Percentiles rank a stretch among this genome's conserved stretches.
Conservation (phyloP, 495 filamentous ascomycete species). For the Stereocaulon alpinum region DNA sequence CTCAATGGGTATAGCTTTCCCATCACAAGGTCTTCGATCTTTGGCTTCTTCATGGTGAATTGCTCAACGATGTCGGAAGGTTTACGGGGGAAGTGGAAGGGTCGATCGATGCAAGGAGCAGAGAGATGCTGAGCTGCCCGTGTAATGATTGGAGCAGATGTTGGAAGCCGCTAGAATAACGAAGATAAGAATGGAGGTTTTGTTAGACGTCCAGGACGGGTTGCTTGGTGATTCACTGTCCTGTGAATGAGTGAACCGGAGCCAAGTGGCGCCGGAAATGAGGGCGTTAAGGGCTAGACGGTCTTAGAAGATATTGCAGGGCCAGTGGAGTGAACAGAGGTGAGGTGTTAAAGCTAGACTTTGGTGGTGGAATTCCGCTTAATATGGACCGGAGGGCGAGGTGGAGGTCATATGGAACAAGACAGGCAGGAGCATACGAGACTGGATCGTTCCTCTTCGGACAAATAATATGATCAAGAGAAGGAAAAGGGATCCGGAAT, state of each 20-base stretch:
- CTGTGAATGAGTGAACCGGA: not conserved
- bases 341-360: not conserved
- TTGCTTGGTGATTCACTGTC: not conserved
- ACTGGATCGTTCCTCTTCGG: not conserved
- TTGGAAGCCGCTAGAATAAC: not conserved
- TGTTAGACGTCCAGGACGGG: not conserved
- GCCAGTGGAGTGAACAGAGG: not conserved
- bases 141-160: not conserved
- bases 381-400: not conserved
- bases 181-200: too few relatives aligned
- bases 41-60: slow-evolving; percentile 48
- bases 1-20: slow-evolving; percentile 47
- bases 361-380: not conserved
- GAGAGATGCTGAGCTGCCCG: not conserved
- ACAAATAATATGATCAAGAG: not conserved
- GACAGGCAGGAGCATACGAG: not conserved
- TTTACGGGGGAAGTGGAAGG: not conserved
- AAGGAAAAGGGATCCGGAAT: not conserved
- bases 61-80: not conserved
- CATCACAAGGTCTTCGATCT: slow-evolving; percentile 46
- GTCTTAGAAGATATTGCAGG: not conserved
- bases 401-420: not conserved
- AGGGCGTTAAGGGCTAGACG: not conserved
- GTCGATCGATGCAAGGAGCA: not conserved
- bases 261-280: too few relatives aligned